phyloP scores from a whole-genome alignment of 2,329 filamentous ascomycete species.

The Diaporthe sp. region DNA sequence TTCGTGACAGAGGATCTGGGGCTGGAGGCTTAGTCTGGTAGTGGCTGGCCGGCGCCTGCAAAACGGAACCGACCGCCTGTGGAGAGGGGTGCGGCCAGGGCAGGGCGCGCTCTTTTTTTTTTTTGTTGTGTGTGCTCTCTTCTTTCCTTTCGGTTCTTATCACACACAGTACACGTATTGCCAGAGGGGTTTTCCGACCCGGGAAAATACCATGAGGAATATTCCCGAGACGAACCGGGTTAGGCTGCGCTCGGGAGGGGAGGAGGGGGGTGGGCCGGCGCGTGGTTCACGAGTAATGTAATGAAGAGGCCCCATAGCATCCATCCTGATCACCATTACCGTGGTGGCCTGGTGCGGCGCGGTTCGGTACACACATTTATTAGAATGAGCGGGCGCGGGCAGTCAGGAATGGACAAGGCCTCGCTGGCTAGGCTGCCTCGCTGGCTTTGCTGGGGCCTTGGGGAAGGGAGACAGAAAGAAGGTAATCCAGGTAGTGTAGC shows the following conservation, averaged over 20 bases:
- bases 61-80: slow-evolving; percentile 37
- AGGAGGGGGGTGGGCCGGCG: slow-evolving; percentile 14
- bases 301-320: slow-evolving; percentile 10
- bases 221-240: slow-evolving; percentile 34
- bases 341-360: slow-evolving; percentile 2
- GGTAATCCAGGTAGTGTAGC: not conserved
- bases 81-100: slow-evolving; percentile 8
- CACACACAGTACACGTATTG: not conserved
- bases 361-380: not conserved
- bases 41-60: slow-evolving; percentile 38
- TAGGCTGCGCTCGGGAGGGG: slow-evolving; percentile 32
- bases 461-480: not conserved
- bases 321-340: slow-evolving; percentile 11
- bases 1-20: slow-evolving; percentile 31
- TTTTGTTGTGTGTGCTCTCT: not conserved
- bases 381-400: not conserved
- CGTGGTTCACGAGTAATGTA: slow-evolving; percentile 40
- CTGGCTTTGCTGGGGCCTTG: not conserved
- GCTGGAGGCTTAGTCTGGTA: slow-evolving; percentile 32
- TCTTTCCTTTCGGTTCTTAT: slow-evolving; percentile 15
- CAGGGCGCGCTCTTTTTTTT: not conserved
- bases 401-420: not conserved
- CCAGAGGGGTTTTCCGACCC: slow-evolving; percentile 20
- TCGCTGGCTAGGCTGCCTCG: not conserved
- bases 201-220: slow-evolving; percentile 22